A percentile compares a stretch with the other conserved stretches of the same genome.
phyloP scores from a whole-genome alignment of 495 filamentous ascomycete genomes.

The Umbilicaria muhlenbergii region DNA sequence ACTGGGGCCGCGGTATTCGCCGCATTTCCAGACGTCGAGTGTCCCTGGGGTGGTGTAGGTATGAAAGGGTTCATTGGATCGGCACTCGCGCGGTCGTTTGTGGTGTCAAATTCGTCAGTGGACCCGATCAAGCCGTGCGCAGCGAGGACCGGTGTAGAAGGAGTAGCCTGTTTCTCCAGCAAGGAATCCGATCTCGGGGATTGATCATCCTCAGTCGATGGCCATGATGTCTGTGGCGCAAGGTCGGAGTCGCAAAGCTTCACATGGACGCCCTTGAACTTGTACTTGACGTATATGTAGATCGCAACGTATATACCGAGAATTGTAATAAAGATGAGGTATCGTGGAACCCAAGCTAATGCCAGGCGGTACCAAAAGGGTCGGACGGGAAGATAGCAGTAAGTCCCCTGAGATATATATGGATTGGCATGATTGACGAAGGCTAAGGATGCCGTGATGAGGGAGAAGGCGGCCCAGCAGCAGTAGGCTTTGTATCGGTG shows the following conservation, averaged over 20 bases:
- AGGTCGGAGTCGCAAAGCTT: constrained; percentile 6
- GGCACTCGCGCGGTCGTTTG: too few species aligned
- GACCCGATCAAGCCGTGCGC: too few species aligned
- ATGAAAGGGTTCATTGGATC: too few species aligned
- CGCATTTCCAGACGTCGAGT: too few species aligned
- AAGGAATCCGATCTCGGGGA: too few species aligned
- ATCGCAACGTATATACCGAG: constrained; percentile 46
- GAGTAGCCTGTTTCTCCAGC: too few species aligned
- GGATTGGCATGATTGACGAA: constrained; percentile 39
- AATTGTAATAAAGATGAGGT: constrained; percentile 46
- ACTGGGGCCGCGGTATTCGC: too few species aligned
- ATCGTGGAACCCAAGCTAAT: constrained; percentile 57
- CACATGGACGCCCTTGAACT: constrained; percentile 19
- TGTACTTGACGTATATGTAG: constrained; percentile 46
- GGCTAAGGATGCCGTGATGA: constrained; percentile 41
- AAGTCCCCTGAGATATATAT: constrained; percentile 44
- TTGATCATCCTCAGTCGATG: not conserved
- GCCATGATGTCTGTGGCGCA: not conserved
- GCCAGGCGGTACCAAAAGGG: constrained; percentile 49
- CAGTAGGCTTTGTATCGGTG: constrained; percentile 40
- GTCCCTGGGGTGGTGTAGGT: too few species aligned
- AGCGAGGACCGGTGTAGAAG: too few species aligned
- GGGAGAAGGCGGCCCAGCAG: constrained; percentile 38
- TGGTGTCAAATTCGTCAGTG: too few species aligned
- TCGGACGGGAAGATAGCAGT: constrained; percentile 49